Evolutionary conservation across 179 eudicot species (phyloP), one percentile per base, ranked within the genome.

Genomic region (Spergularia azorica): DNA sequence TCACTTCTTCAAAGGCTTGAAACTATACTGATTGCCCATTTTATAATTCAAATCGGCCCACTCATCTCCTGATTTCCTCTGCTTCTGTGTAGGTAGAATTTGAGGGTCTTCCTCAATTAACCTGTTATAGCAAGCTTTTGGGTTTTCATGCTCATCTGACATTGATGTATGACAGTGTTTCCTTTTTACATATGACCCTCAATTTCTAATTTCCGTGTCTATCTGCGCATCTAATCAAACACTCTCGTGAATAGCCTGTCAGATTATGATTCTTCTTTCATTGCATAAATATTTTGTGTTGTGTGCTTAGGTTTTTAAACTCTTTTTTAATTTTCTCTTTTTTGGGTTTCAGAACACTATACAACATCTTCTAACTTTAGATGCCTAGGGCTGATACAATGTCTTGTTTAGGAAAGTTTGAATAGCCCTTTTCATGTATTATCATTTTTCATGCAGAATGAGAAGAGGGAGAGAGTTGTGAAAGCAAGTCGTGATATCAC

Each of bases 401-500:
- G 8, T 65, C 39, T 39, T 38, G 46, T 41, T 62, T 46, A 4
- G 6, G 6, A 16, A 18, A 41, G 54, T 39, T 66, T 41, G 48
- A 41, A 11, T 69, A 21, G 1, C 6, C 18, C 39, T 3, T 16
- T 71, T 36, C 60, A 55, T 56, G 21, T 36, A 15, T 9, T 70
- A 59, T 9, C 60, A 52, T 74, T 52, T 70, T n/a, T 68, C 21
- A 55, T 76, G 76, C 85, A 95, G 98, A 95, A 95, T 79, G 98
- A 95, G 36, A 95, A 95, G 81, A 81, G 98, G 84, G 98, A 95
- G 85, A 88, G 94, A 75, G 87, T 95, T 51, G 98, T 95, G 26
- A 95, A 95, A 80, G 98, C 97, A 52, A 95, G 98, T 76, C 90
- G 98, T 55, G 98, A 93, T 82, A 85, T 95, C 78, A 95, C 98